These are phyloP conservation scores for Coleophoma eucalyptorum DNA, from an alignment of 2,329 filamentous ascomycete species.

Conservation along the genomic window DNA sequence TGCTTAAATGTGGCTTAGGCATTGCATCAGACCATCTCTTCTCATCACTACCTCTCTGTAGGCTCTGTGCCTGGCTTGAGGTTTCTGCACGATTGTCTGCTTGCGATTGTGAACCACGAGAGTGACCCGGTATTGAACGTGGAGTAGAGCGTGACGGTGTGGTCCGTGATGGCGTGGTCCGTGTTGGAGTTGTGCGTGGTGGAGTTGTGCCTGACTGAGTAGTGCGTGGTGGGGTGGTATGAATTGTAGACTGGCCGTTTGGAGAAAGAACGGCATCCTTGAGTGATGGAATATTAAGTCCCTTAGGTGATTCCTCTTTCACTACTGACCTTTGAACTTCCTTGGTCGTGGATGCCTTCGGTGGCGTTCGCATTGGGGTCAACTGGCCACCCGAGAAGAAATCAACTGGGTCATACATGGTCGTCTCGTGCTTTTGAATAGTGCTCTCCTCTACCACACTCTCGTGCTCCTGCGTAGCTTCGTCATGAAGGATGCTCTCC, in stretches of 20 bases:
- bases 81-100: neutral
- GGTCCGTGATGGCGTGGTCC: neutral
- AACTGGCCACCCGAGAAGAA: neutral
- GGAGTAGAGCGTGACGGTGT: neutral
- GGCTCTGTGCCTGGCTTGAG: neutral
- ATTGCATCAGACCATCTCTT: conserved; percentile 16
- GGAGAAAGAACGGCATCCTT: neutral
- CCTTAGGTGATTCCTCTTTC: neutral
- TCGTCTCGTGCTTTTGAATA: neutral
- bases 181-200: too few species aligned
- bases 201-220: too few species aligned
- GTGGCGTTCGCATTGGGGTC: neutral
- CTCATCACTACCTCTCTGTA: neutral
- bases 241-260: neutral
- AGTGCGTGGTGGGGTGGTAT: too few species aligned
- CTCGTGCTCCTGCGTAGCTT: neutral
- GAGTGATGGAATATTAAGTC: neutral
- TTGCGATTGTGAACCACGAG: neutral
- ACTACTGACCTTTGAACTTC: neutral
- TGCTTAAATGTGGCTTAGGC: conserved; percentile 6
- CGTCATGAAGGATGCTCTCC: neutral
- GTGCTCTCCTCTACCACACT: neutral
- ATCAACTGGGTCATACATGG: neutral
- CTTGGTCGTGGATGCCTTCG: neutral
- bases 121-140: neutral